phyloP scores from a whole-genome alignment of 139 green algal genomes.

The Chlamydomonas schloesseri region DNA sequence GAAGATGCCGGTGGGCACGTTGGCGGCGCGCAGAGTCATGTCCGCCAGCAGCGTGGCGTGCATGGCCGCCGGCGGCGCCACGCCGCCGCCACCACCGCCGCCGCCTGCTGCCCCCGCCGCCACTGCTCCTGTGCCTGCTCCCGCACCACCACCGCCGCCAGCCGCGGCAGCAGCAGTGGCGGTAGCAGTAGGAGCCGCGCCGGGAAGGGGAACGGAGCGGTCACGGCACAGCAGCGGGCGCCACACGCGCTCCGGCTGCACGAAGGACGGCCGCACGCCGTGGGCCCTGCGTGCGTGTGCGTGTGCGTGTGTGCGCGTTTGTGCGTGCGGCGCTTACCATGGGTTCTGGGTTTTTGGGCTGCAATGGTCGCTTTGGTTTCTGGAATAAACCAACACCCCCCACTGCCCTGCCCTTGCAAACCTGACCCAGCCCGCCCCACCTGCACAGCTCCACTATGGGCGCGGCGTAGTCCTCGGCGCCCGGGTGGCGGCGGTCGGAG shows the following conservation, averaged over 20 bases:
- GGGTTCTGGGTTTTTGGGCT: too few species aligned
- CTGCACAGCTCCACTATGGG: constrained; percentile 32
- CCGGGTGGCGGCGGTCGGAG: background rate
- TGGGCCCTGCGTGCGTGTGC: background rate
- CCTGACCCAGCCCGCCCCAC: background rate
- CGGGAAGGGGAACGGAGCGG: too few species aligned
- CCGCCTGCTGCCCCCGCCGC: background rate
- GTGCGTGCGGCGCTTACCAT: too few species aligned
- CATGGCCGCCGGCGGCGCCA: constrained; percentile 42
- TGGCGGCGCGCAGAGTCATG: constrained; percentile 60
- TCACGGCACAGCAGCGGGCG: background rate
- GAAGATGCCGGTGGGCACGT: constrained; percentile 64
- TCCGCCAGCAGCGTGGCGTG: constrained; percentile 44
- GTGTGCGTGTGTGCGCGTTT: too few species aligned
- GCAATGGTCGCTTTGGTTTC: too few species aligned
- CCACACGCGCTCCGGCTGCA: constrained; percentile 9
- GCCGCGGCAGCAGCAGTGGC: too few species aligned
- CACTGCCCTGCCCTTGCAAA: too few species aligned
- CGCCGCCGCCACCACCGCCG: background rate
- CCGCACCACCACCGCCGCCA: too few species aligned
- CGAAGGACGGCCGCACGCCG: background rate
- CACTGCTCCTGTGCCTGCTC: too few species aligned
- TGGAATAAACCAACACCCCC: too few species aligned
- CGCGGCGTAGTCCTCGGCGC: constrained; percentile 7
- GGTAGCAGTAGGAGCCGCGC: too few species aligned